phyloP scores from a whole-genome alignment of 495 filamentous ascomycete genomes.

The Rusavskia elegans region DNA sequence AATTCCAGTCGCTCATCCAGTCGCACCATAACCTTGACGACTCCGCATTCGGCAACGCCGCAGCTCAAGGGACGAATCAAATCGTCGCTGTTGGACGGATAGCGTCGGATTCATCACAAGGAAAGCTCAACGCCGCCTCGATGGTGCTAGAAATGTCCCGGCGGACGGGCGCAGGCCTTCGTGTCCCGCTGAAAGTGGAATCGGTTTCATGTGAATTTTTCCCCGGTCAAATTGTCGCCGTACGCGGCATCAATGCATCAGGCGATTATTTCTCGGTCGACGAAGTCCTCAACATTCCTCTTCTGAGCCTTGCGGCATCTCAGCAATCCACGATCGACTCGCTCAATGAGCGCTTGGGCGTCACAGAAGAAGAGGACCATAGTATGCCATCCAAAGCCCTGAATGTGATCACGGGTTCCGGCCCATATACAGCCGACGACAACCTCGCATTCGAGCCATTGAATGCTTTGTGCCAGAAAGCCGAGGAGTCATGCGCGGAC shows the following conservation, averaged over 20 bases:
- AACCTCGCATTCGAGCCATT: slow-evolving; percentile 82
- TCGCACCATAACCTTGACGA: slow-evolving; percentile 61
- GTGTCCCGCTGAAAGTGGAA: slow-evolving; percentile 65
- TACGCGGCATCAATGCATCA: slow-evolving; percentile 72
- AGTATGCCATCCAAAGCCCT: slow-evolving; percentile 44
- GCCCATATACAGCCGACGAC: slow-evolving; percentile 83
- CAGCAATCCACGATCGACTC: slow-evolving; percentile 39
- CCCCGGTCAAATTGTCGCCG: slow-evolving; percentile 82
- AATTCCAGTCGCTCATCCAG: slow-evolving; percentile 57
- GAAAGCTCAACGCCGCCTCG: slow-evolving; percentile 68
- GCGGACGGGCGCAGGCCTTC: slow-evolving; percentile 63
- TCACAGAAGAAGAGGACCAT: slow-evolving; percentile 39
- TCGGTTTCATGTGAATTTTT: slow-evolving; percentile 71
- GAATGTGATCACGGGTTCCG: slow-evolving; percentile 60
- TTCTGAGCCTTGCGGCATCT: slow-evolving; percentile 53
- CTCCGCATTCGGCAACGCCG: slow-evolving; percentile 72
- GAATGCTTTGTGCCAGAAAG: slow-evolving; percentile 60
- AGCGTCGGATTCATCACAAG: slow-evolving; percentile 67
- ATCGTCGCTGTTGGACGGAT: slow-evolving; percentile 85
- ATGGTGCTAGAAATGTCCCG: slow-evolving; percentile 78
- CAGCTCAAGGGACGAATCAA: slow-evolving; percentile 66
- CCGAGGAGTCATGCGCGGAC: slow-evolving; percentile 59
- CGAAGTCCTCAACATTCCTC: slow-evolving; percentile 57
- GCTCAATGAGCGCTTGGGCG: slow-evolving; percentile 49
- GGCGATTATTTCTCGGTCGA: slow-evolving; percentile 70